Evolutionary conservation across 2,329 filamentous ascomycete genomes (phyloP).

Genomic region (Diaporthe ilicicola): DNA sequence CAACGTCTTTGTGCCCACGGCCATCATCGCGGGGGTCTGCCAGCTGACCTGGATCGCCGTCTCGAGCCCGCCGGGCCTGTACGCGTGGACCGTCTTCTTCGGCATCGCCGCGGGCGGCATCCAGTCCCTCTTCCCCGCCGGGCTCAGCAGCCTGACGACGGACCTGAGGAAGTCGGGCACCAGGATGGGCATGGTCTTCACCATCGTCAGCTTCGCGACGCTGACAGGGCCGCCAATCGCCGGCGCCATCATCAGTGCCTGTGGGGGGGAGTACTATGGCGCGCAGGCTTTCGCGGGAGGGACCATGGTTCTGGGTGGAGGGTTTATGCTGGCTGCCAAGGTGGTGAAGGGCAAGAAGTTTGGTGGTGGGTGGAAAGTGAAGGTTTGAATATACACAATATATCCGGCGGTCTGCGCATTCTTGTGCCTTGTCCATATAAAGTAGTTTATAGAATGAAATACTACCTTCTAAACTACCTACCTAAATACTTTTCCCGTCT

Average conservation of each 20-base stretch:
- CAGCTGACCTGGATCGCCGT: constrained; percentile 69
- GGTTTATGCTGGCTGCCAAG: constrained; percentile 50
- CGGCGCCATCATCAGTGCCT: constrained; percentile 55
- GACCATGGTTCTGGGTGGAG: constrained; percentile 51
- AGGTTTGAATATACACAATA: constrained; percentile 40
- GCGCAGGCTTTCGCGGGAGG: constrained; percentile 59
- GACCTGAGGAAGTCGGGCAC: constrained; percentile 62
- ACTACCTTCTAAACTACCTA: background rate
- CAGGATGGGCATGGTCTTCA: constrained; percentile 67
- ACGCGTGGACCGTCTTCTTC: constrained; percentile 69
- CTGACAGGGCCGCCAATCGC: constrained; percentile 61
- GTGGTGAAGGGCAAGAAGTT: constrained; percentile 48
- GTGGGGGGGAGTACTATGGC: constrained; percentile 52
- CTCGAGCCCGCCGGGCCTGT: constrained; percentile 56
- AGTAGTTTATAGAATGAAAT: too few relatives aligned
- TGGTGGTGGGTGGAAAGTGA: constrained; percentile 49
- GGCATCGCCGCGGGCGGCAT: constrained; percentile 71
- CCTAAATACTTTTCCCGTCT: too few relatives aligned
- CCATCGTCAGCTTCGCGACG: constrained; percentile 61
- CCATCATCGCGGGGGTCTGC: constrained; percentile 50
- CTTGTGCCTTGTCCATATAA: background rate
- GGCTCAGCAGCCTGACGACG: constrained; percentile 61
- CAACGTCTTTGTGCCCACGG: constrained; percentile 65
- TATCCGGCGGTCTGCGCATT: background rate
- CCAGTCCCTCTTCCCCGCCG: constrained; percentile 73